Evolutionary conservation across 257 asterid species (phyloP).

Genomic region (Ilex aquifolium): DNA sequence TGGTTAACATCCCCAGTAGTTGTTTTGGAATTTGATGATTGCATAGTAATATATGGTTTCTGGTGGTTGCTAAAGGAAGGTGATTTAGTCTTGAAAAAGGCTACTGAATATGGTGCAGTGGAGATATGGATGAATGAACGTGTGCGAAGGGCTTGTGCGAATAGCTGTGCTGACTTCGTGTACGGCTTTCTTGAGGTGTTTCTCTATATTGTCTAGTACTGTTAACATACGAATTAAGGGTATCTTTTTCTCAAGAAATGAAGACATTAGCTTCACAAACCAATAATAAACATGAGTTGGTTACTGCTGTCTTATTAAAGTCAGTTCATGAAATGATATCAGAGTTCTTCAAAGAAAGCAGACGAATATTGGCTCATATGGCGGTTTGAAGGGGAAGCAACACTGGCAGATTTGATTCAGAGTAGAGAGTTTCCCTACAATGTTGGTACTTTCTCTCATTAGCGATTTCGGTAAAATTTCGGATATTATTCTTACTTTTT

Average conservation of each 20-base stretch:
- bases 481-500: no score
- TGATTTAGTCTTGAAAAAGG: slow-evolving; percentile 80
- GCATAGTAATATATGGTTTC: slow-evolving; percentile 6
- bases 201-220: slow-evolving; percentile 15
- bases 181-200: slow-evolving; percentile 88
- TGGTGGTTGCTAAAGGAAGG: slow-evolving; percentile 37
- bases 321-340: slow-evolving; percentile 12
- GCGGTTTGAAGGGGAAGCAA: slow-evolving; percentile 89
- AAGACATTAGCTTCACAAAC: background rate
- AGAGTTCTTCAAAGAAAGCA: slow-evolving; percentile 81
- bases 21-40: no score
- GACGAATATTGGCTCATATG: slow-evolving; percentile 89
- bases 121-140: slow-evolving; percentile 99
- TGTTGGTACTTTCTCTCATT: slow-evolving; percentile 56
- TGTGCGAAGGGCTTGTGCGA: slow-evolving; percentile 87
- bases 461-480: no score
- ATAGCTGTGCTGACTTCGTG: slow-evolving; percentile 90
- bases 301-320: background rate
- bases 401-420: slow-evolving; percentile 85
- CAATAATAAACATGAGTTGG: background rate
- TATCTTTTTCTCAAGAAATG: background rate
- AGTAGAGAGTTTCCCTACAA: slow-evolving; percentile 93
- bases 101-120: slow-evolving; percentile 95
- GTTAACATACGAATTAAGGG: slow-evolving; percentile 2
- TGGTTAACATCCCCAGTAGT: no score